These are phyloP conservation scores for Magnusiomyces suaveolens DNA, from an alignment of 1,139 yeast species.

Conservation along the genomic window DNA sequence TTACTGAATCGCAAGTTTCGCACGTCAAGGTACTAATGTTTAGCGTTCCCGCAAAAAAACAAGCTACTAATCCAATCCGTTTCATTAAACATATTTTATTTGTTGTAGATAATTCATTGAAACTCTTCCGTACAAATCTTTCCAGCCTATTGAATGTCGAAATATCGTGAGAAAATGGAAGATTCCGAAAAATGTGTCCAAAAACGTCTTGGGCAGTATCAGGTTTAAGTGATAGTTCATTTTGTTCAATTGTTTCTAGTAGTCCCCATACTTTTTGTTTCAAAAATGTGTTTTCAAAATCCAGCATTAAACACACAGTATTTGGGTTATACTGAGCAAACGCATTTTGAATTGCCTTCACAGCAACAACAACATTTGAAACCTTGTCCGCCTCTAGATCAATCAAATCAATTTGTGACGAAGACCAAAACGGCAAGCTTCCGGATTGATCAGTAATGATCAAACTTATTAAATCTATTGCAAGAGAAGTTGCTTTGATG, in stretches of 20 bases:
- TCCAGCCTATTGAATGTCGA: background rate
- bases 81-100: background rate
- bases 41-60: slow-evolving; percentile 1
- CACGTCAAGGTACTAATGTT: background rate
- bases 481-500: slow-evolving; percentile 10
- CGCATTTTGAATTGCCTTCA: background rate
- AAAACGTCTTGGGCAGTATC: background rate
- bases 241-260: background rate
- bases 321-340: background rate
- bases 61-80: background rate
- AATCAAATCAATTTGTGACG: background rate
- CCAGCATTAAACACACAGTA: background rate
- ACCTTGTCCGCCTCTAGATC: background rate
- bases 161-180: background rate
- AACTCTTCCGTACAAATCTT: background rate
- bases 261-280: background rate
- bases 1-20: slow-evolving; percentile 1
- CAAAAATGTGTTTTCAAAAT: background rate
- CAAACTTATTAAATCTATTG: slow-evolving; percentile 9
- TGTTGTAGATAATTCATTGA: background rate
- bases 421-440: background rate
- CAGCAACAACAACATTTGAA: background rate
- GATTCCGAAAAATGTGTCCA: background rate
- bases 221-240: background rate
- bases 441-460: slow-evolving; percentile 1